Evolutionary conservation across 768 basidiomycete species (phyloP).

Genomic region (Clitopilus passeckerianus): DNA sequence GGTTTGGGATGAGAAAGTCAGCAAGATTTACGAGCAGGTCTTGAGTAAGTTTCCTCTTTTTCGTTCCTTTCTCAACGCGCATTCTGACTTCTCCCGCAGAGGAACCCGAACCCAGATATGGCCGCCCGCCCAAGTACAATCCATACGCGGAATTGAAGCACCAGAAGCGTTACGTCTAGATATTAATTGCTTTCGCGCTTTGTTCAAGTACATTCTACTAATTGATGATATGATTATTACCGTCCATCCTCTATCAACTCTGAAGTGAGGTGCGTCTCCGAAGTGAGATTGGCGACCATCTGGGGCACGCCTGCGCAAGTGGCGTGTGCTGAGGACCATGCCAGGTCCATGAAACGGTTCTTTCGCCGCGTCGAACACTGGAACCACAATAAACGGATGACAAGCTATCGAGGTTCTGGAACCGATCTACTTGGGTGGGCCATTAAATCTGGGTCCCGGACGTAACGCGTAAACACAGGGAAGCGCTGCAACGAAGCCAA

Average conservation of each 20-base stretch:
- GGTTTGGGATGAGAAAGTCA: conserved; percentile 66
- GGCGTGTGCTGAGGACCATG: too few relatives aligned
- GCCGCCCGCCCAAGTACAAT: conserved; percentile 46
- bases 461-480: not conserved
- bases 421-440: not conserved
- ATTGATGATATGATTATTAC: not conserved
- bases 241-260: not conserved
- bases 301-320: too few relatives aligned
- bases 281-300: too few relatives aligned
- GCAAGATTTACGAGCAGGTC: conserved; percentile 56
- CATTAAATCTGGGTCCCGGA: not conserved
- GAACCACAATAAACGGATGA: not conserved
- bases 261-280: too few relatives aligned
- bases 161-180: conserved; percentile 39
- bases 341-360: too few relatives aligned
- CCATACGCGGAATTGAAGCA: conserved; percentile 50
- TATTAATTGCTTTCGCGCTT: not conserved
- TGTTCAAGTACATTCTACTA: not conserved
- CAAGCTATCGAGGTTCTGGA: not conserved
- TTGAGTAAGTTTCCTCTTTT: conserved; percentile 50
- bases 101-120: conserved; percentile 50
- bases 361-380: too few relatives aligned
- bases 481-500: not conserved
- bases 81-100: conserved; percentile 19
- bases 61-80: conserved; percentile 4